A percentile compares a stretch with the other conserved stretches of the same genome.
phyloP scores from a whole-genome alignment of 208 protist species.

The Acanthamoeba sp. region DNA sequence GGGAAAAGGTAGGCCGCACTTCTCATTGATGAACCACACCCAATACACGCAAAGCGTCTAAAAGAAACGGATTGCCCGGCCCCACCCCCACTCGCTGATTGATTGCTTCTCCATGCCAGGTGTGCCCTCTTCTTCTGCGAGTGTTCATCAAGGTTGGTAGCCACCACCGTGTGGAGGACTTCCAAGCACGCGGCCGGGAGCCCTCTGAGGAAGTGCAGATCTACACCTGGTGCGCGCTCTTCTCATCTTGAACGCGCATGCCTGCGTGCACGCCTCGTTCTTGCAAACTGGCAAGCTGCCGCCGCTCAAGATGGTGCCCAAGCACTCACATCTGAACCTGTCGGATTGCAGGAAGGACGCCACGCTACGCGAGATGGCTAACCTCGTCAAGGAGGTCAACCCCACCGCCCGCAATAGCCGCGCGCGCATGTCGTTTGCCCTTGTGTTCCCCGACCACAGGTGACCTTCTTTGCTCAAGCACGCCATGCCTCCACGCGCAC shows the following conservation, averaged over 20 bases:
- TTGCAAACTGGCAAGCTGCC: no score
- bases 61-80: neutral
- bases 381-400: constrained; percentile 56
- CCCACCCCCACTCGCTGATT: neutral
- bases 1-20: constrained; percentile 39
- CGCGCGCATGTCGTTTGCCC: constrained; percentile 11
- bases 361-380: constrained; percentile 23
- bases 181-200: constrained; percentile 17
- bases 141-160: constrained; percentile 5
- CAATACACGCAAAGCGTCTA: no score
- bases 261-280: no score
- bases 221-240: constrained; percentile 5
- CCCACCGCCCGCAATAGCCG: neutral
- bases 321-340: neutral
- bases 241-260: neutral
- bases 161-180: constrained; percentile 29
- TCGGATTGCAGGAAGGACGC: neutral
- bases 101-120: neutral
- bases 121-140: constrained; percentile 45
- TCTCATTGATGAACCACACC: neutral
- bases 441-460: constrained; percentile 37
- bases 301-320: neutral
- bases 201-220: constrained; percentile 31
- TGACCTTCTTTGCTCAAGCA: neutral
- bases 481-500: neutral